Evolutionary conservation across 164 flowering plant genomes (phyloP).

Genomic region (Buxus sempervirens): DNA sequence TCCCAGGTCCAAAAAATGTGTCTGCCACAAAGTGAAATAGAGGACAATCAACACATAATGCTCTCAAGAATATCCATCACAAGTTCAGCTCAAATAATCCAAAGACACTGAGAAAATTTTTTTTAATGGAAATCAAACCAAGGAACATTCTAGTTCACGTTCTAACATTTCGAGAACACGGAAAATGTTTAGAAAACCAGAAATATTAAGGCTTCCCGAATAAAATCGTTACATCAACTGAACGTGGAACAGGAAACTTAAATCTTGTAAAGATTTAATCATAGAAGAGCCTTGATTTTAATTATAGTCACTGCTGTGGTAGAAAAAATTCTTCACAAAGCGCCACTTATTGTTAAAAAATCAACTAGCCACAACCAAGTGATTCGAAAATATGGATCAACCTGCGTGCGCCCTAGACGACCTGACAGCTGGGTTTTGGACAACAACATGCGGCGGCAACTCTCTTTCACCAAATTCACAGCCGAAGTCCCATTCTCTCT

Average conservation of each 20-base stretch:
- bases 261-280: neutral
- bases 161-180: too few relatives aligned
- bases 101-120: neutral
- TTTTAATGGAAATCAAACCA: too few relatives aligned
- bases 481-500: conserved; percentile 52
- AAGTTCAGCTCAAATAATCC: neutral
- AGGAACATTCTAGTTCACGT: too few relatives aligned
- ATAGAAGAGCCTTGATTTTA: too few relatives aligned
- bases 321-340: neutral
- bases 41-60: neutral
- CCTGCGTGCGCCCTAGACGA: conserved; percentile 58
- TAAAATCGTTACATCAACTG: neutral
- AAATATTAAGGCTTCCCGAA: neutral
- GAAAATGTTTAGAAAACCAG: too few relatives aligned
- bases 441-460: conserved; percentile 71
- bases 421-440: conserved; percentile 72
- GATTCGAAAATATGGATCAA: conserved; percentile 11
- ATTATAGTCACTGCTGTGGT: too few relatives aligned
- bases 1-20: conserved; percentile 85
- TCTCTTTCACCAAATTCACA: conserved; percentile 41
- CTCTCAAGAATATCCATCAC: neutral
- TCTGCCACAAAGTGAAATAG: conserved; percentile 34
- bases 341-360: neutral
- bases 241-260: neutral
- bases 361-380: neutral